Percentiles rank a stretch among this genome's conserved stretches.
Conservation (phyloP, 148 eudicot genomes). For the Rhododendron mucronatum region DNA sequence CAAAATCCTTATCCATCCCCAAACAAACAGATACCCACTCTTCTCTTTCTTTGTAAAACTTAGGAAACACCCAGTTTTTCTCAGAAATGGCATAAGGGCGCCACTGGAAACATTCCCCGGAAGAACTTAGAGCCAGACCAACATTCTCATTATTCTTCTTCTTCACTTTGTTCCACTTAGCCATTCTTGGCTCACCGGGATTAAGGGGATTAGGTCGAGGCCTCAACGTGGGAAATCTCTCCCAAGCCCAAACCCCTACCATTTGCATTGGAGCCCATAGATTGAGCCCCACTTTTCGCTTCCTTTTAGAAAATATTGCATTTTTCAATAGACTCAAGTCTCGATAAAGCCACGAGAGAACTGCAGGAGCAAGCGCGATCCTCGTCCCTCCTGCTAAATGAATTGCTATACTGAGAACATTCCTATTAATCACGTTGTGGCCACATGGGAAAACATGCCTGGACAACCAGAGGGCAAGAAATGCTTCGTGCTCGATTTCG, state of each 20-base stretch:
- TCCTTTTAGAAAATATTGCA: slow-evolving; percentile 2
- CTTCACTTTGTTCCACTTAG: slow-evolving; percentile 32
- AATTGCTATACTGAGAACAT: slow-evolving; percentile 27
- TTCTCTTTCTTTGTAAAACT: slow-evolving; percentile 17
- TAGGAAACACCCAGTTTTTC: slow-evolving; percentile 4
- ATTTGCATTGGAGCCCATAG: slow-evolving; percentile 34
- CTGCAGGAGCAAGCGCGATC: slow-evolving; percentile 39
- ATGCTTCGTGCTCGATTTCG: neutral
- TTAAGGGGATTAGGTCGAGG: slow-evolving; percentile 21
- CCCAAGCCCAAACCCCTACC: slow-evolving; percentile 66
- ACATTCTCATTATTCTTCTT: slow-evolving; percentile 3
- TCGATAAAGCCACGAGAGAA: slow-evolving; percentile 35
- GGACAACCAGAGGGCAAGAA: neutral
- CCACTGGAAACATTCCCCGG: slow-evolving; percentile 21
- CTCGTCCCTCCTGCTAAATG: slow-evolving; percentile 29
- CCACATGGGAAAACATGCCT: neutral
- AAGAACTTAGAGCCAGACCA: neutral
- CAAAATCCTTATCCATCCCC: slow-evolving; percentile 14
- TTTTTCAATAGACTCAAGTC: slow-evolving; percentile 34
- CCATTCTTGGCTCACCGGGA: slow-evolving; percentile 33
- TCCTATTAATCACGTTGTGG: neutral
- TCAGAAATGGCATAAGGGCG: slow-evolving; percentile 32
- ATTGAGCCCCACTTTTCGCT: neutral
- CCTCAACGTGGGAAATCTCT: slow-evolving; percentile 37
- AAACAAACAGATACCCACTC: slow-evolving; percentile 14